These are phyloP conservation scores for Penicillium digitatum DNA, from an alignment of 2,329 filamentous ascomycete genomes.

Conservation along the genomic window DNA sequence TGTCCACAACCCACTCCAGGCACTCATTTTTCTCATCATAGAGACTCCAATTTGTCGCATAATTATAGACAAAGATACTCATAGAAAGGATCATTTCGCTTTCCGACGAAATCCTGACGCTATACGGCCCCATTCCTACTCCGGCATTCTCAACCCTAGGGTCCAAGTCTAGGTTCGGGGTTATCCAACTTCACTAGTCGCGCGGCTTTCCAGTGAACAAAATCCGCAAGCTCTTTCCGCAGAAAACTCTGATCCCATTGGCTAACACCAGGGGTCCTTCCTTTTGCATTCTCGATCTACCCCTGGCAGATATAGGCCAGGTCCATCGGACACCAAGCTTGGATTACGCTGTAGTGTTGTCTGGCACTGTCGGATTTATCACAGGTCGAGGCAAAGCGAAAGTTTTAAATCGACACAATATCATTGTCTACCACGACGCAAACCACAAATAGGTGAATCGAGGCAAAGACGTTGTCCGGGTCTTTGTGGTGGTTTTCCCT, in stretches of 20 bases:
- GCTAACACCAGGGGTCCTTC: slow-evolving; percentile 25
- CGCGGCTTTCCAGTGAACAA: slow-evolving; percentile 26
- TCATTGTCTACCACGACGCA: slow-evolving; percentile 37
- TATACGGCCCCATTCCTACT: slow-evolving; percentile 25
- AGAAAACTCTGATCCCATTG: slow-evolving; percentile 22
- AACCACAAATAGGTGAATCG: slow-evolving; percentile 48
- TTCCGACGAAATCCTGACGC: slow-evolving; percentile 23
- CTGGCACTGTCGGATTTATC: slow-evolving; percentile 25
- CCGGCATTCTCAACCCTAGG: slow-evolving; percentile 18
- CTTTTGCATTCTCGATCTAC: slow-evolving; percentile 20
- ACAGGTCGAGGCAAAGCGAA: slow-evolving; percentile 30
- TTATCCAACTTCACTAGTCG: slow-evolving; percentile 28
- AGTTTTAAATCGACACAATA: slow-evolving; percentile 26
- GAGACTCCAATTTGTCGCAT: slow-evolving; percentile 21
- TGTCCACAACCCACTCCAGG: neutral
- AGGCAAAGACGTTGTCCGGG: slow-evolving; percentile 35
- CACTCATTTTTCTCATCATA: neutral
- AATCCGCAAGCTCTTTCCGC: slow-evolving; percentile 17
- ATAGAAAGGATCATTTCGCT: slow-evolving; percentile 27
- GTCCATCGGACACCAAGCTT: slow-evolving; percentile 31
- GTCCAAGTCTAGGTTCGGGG: slow-evolving; percentile 22
- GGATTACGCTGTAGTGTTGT: slow-evolving; percentile 30
- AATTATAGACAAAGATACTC: slow-evolving; percentile 20
- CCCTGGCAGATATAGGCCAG: slow-evolving; percentile 18
- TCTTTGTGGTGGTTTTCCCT: slow-evolving; percentile 43